Evolutionary conservation across 2,329 filamentous ascomycete genomes (phyloP).

Genomic region (Pyrenochaeta sp.): DNA sequence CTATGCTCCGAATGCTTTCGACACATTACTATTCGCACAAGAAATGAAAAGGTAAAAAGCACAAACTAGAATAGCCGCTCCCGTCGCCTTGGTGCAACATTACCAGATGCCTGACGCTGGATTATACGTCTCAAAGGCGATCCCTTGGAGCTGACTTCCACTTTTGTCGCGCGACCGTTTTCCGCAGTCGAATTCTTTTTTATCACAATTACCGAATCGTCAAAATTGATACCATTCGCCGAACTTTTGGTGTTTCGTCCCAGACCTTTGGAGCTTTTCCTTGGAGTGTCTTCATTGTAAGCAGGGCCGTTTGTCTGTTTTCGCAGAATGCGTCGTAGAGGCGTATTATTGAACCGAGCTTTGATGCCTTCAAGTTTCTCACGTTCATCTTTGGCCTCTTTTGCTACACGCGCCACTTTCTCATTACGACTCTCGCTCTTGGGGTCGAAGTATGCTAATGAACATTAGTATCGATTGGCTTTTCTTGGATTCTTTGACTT

Average conservation of each 20-base stretch:
- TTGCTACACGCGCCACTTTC: not conserved
- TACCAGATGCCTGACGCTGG: not conserved
- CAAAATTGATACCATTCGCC: not conserved
- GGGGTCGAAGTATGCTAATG: conserved; percentile 14
- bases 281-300: not conserved
- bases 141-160: not conserved
- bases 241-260: not conserved
- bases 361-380: conserved; percentile 9
- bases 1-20: not conserved
- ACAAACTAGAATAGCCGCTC: not conserved
- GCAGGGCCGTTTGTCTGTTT: conserved; percentile 1
- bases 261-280: not conserved
- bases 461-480: not conserved
- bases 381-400: conserved; percentile 4
- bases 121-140: conserved; percentile 5
- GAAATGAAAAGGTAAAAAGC: not conserved
- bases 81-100: not conserved
- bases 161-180: not conserved
- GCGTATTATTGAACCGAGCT: conserved; percentile 18
- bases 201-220: not conserved
- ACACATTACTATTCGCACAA: not conserved
- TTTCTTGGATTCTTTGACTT: not conserved
- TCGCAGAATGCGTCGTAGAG: conserved; percentile 14
- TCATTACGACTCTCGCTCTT: conserved; percentile 13
- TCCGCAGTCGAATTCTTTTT: not conserved